phyloP scores from a whole-genome alignment of 345 rosid species.

The Theobroma cacao region DNA sequence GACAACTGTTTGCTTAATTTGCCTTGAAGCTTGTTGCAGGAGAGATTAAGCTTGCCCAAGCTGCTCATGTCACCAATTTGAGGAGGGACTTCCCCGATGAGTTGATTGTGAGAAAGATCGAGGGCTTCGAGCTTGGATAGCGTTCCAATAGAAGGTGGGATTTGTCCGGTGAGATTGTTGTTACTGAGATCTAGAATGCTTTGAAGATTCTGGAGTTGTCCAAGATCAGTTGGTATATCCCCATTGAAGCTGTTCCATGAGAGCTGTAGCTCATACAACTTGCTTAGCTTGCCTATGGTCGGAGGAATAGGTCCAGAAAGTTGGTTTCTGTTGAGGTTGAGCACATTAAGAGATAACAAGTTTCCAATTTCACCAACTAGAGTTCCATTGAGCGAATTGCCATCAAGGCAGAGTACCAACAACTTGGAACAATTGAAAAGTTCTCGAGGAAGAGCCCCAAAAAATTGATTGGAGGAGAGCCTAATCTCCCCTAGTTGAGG shows the following conservation, averaged over 20 bases:
- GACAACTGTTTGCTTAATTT: conserved; percentile 65
- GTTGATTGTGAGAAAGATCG: conserved; percentile 76
- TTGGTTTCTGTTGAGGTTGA: conserved; percentile 55
- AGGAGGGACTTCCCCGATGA: conserved; percentile 67
- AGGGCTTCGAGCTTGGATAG: conserved; percentile 76
- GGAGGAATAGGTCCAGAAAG: conserved; percentile 70
- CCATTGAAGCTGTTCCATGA: conserved; percentile 70
- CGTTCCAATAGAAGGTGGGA: conserved; percentile 66
- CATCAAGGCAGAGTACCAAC: conserved; percentile 66
- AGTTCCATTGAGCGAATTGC: conserved; percentile 59
- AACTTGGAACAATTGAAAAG: conserved; percentile 69
- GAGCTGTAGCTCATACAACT: conserved; percentile 65
- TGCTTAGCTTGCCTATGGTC: conserved; percentile 63
- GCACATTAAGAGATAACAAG: conserved; percentile 59
- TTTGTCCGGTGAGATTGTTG: conserved; percentile 65
- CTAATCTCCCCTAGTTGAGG: conserved; percentile 70
- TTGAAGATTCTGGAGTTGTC: conserved; percentile 75
- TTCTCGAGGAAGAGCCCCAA: conserved; percentile 60
- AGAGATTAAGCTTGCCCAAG: conserved; percentile 73
- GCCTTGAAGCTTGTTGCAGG: conserved; percentile 71
- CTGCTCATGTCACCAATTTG: conserved; percentile 68
- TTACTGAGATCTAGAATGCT: conserved; percentile 71
- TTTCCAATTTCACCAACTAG: conserved; percentile 60
- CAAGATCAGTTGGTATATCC: conserved; percentile 68
- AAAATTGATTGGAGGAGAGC: conserved; percentile 69